These are phyloP conservation scores for Debaryomycetaceae sp. DNA, from an alignment of 1,139 yeast genomes.

Conservation along the genomic window DNA sequence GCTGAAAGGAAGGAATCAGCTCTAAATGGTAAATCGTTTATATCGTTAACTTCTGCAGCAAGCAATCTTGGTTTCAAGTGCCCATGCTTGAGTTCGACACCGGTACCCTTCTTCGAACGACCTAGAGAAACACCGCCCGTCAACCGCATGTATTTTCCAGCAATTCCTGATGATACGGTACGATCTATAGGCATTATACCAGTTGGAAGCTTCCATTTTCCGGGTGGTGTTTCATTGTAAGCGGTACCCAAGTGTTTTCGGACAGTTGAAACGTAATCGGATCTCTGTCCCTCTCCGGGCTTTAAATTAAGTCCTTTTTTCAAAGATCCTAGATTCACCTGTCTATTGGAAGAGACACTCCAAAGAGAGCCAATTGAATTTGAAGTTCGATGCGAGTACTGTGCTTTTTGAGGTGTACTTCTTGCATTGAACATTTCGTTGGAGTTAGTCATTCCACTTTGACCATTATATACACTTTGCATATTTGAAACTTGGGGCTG, in stretches of 20 bases:
- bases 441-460: not conserved
- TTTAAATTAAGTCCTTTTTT: constrained; percentile 34
- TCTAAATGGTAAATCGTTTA: constrained; percentile 27
- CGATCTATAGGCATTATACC: constrained; percentile 52
- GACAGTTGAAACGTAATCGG: constrained; percentile 52
- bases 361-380: constrained; percentile 37
- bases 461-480: not conserved
- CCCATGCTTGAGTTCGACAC: constrained; percentile 70
- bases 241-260: constrained; percentile 54
- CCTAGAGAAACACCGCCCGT: constrained; percentile 22
- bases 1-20: constrained; percentile 1
- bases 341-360: constrained; percentile 32
- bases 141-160: constrained; percentile 30
- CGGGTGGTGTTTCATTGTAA: constrained; percentile 53
- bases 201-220: constrained; percentile 61
- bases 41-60: constrained; percentile 76
- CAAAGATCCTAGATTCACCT: constrained; percentile 37
- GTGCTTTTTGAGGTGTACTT: not conserved
- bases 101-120: constrained; percentile 35
- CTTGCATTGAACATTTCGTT: not conserved
- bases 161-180: constrained; percentile 23
- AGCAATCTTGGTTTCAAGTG: constrained; percentile 69
- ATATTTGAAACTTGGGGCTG: not conserved
- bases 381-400: constrained; percentile 20
- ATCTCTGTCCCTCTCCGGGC: constrained; percentile 52